These are phyloP conservation scores for Globisporangium paddicum DNA, from an alignment of 352 stramenopile species.

Conservation along the genomic window DNA sequence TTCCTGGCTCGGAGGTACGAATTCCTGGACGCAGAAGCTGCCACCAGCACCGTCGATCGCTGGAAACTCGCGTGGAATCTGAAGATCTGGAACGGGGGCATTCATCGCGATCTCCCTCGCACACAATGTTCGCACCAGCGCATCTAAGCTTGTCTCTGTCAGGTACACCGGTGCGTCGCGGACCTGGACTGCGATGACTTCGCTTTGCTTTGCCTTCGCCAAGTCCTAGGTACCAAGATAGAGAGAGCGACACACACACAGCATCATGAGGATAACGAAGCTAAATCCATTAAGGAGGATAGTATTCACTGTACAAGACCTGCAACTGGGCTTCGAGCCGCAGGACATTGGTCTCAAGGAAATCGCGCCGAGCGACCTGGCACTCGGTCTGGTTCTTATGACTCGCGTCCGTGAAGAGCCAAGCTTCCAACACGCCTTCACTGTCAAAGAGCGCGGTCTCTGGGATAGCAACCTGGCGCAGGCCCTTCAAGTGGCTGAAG, in stretches of 20 bases:
- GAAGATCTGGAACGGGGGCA: conserved; percentile 12
- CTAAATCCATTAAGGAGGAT: background rate
- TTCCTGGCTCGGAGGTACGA: background rate
- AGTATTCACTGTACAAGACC: conserved; percentile 8
- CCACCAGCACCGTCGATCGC: background rate
- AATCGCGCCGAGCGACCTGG: conserved; percentile 9
- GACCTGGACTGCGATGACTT: conserved; percentile 16
- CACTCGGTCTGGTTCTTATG: conserved; percentile 9
- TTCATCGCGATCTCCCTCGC: conserved; percentile 26
- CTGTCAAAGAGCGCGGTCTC: conserved; percentile 37
- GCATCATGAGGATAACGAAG: background rate
- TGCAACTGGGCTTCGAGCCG: conserved; percentile 34
- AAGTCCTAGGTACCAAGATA: conserved; percentile 21
- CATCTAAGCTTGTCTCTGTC: conserved; percentile 20
- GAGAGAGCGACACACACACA: background rate
- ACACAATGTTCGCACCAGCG: conserved; percentile 21
- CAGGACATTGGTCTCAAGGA: conserved; percentile 31
- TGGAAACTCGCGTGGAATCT: conserved; percentile 12
- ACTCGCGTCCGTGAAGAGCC: conserved; percentile 15
- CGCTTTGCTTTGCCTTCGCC: background rate
- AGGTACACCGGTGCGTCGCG: conserved; percentile 9
- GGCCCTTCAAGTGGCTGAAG: conserved; percentile 21
- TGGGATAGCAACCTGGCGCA: conserved; percentile 19
- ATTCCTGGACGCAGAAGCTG: conserved; percentile 32
- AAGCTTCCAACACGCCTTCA: conserved; percentile 35